phyloP scores from a whole-genome alignment of 1,284 basidiomycete genomes.

The Trichosporon ovoides region DNA sequence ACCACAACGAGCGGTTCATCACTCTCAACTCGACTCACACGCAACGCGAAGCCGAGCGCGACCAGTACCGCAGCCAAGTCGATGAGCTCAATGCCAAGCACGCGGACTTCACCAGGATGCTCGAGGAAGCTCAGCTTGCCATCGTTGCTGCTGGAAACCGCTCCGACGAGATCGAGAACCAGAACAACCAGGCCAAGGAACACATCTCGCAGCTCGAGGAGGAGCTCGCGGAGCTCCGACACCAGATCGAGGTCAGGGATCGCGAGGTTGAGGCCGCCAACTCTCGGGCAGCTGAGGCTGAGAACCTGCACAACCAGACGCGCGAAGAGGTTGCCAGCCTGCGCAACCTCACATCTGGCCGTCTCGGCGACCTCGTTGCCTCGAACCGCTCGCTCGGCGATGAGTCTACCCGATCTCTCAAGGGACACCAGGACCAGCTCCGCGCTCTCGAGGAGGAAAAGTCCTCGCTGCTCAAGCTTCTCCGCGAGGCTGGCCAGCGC shows the following conservation, averaged over 20 bases:
- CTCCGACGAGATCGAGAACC: constrained; percentile 63
- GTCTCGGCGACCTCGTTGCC: constrained; percentile 76
- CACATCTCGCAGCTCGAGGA: constrained; percentile 64
- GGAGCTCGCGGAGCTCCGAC: constrained; percentile 68
- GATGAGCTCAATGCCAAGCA: constrained; percentile 64
- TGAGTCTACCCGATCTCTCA: constrained; percentile 68
- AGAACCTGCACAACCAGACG: constrained; percentile 79
- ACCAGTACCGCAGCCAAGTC: constrained; percentile 61
- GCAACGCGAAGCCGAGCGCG: constrained; percentile 73
- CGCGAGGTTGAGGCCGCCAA: constrained; percentile 67
- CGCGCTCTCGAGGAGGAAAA: constrained; percentile 73
- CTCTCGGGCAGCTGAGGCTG: constrained; percentile 63
- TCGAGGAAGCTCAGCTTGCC: constrained; percentile 78
- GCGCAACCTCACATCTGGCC: constrained; percentile 72
- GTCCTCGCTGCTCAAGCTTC: constrained; percentile 65
- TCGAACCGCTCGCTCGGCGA: constrained; percentile 71
- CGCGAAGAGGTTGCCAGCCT: constrained; percentile 84
- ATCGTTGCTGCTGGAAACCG: constrained; percentile 69
- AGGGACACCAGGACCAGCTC: constrained; percentile 72
- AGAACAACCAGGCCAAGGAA: constrained; percentile 64
- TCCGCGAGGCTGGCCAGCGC: constrained; percentile 68
- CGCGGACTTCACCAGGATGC: constrained; percentile 75
- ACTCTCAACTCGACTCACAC: constrained; percentile 68
- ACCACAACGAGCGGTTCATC: constrained; percentile 71
- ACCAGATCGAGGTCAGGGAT: constrained; percentile 67